These are phyloP conservation scores for Claviceps humidiphila DNA, from an alignment of 2,329 filamentous ascomycete species.

Conservation along the genomic window DNA sequence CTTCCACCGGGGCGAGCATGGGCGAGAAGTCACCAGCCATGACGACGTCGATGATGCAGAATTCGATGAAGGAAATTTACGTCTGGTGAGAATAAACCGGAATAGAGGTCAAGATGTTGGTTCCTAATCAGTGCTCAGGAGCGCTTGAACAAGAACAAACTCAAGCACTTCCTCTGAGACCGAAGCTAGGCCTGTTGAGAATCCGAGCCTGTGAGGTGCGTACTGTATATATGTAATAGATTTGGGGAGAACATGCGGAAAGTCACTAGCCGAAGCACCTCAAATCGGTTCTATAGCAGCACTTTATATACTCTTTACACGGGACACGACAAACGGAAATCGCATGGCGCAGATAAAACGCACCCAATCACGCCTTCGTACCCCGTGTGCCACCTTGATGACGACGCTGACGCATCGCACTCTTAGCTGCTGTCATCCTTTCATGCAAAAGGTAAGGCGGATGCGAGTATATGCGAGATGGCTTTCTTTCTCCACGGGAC, in stretches of 20 bases:
- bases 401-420: background rate
- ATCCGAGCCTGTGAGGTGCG: no score
- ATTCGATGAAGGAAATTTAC: background rate
- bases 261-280: no score
- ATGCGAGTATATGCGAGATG: background rate
- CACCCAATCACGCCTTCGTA: background rate
- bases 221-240: no score
- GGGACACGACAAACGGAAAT: background rate
- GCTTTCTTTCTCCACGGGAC: background rate
- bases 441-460: background rate
- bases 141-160: no score
- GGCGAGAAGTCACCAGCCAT: slow-evolving; percentile 11
- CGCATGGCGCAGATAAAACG: background rate
- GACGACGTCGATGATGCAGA: background rate
- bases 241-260: no score
- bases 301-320: no score
- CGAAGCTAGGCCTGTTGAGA: no score
- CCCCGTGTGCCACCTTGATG: background rate
- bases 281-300: no score
- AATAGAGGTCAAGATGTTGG: no score
- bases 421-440: background rate
- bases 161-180: no score
- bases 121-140: no score
- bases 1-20: slow-evolving; percentile 10
- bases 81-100: no score